phyloP scores from a whole-genome alignment of 2,329 filamentous ascomycete species.

The Emergomyces pasteurianus region DNA sequence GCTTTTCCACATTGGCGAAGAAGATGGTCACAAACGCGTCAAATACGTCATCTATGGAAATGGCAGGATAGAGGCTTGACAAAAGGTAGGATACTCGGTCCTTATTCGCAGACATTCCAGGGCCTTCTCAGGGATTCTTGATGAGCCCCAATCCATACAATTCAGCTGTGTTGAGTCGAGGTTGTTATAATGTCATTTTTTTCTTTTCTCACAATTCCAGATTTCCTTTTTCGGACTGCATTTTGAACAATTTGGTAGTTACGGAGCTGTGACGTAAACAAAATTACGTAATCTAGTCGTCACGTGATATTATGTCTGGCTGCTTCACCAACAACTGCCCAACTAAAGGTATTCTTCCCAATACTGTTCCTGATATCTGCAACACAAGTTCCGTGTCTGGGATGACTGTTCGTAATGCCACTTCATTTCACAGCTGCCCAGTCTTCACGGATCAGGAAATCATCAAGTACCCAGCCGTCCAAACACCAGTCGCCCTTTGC shows the following conservation, averaged over 20 bases:
- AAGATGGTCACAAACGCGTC: not conserved
- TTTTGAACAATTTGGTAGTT: too few species aligned
- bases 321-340: too few species aligned
- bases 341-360: too few species aligned
- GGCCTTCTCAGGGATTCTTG: too few species aligned
- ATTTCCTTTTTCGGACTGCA: too few species aligned
- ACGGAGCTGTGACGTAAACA: too few species aligned
- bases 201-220: too few species aligned
- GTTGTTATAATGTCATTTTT: too few species aligned
- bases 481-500: constrained; percentile 31
- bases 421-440: constrained; percentile 37
- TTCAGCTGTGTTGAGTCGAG: not conserved
- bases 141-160: not conserved
- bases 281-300: too few species aligned
- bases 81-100: not conserved
- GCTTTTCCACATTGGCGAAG: not conserved
- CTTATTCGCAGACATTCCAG: not conserved
- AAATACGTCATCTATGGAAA: not conserved
- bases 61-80: not conserved
- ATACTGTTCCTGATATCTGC: not conserved
- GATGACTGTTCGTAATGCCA: constrained; percentile 25
- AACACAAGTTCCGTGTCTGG: not conserved
- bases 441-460: constrained; percentile 35
- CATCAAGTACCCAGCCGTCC: constrained; percentile 18
- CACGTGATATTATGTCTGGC: too few species aligned